Base-by-base conservation (phyloP, 1,284 basidiomycete genomes). In the Microbotryum intermedium region DNA sequence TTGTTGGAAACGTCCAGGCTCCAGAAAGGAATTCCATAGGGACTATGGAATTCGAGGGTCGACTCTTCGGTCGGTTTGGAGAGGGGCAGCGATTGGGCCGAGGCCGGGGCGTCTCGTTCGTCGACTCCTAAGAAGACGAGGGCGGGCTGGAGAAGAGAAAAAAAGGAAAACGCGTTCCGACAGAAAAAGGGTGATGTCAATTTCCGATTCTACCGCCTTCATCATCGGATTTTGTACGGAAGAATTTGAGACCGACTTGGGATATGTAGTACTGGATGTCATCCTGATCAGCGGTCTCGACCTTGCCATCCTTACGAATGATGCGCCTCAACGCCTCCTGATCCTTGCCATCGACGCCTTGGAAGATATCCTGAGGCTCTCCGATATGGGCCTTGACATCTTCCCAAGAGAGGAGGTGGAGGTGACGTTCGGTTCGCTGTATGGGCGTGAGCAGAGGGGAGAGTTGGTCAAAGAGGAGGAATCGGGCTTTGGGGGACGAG, bases 91-190 rank as follows among this genome's bases (percentile, higher is more conserved):
- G 51, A 82, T 82, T 67, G 72, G 77, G 44, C 76, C 76, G 63
- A 50, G 54, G 50, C 25, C 34, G 64, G 68, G 9, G 62, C 70
- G 49, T 78, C 76, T n/a, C 76, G 72, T 70, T 94, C 90, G 70
- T 87, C 83, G 53, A 93, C 76, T 6, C 91, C 91, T 20, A 94
- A 82, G 72, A 87, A 87, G 57, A 86, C 79, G 61, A 85, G 73
- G 13, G 67, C 50, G 1, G 69, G 69, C 60, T 66, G 47, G 29
- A 29, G 28, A 47, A 21, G 28, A 50, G 25, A 34, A 13, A 13
- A 10, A 7, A 39, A 20, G 25, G 10, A 23, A 21, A 55, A 49
- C 11, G 42, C 16, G 48, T 46, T 42, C 50, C n/a, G n/a, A n/a
- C n/a, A n/a, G 53, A 59, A 11, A 49, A 53, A 3, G 57, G 10